Evolutionary conservation across 768 basidiomycete genomes (phyloP).

Genomic region (Suillus variegatus): DNA sequence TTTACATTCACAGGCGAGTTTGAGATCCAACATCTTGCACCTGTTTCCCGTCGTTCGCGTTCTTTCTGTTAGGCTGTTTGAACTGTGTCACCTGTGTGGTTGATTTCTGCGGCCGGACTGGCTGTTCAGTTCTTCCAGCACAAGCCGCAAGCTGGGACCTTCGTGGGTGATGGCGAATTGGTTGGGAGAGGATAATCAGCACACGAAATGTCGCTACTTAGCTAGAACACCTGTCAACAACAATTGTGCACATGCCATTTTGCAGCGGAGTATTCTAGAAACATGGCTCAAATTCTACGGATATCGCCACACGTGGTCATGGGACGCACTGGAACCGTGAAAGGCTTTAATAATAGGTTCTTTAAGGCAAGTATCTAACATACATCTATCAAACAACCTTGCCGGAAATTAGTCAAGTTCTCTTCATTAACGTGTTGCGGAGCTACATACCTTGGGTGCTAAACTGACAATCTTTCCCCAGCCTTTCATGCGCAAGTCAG

Average conservation of each 20-base stretch:
- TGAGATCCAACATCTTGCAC: not conserved
- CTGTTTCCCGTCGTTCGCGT: not conserved
- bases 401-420: not conserved
- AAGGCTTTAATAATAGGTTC: not conserved
- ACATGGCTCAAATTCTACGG: not conserved
- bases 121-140: not conserved
- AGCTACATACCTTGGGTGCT: constrained; percentile 76
- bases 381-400: constrained; percentile 10
- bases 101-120: not conserved
- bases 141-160: not conserved
- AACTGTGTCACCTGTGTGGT: not conserved
- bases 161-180: not conserved
- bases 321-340: not conserved
- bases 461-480: constrained; percentile 94
- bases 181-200: not conserved
- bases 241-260: not conserved
- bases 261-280: not conserved
- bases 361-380: not conserved
- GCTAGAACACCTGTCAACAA: not conserved
- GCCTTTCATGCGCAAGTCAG: constrained; percentile 86
- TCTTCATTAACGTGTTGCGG: not conserved
- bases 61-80: not conserved
- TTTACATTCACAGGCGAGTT: not conserved
- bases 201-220: not conserved
- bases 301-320: not conserved